phyloP scores from a whole-genome alignment of 805 yeast species.

The Babjeviella inositovora region DNA sequence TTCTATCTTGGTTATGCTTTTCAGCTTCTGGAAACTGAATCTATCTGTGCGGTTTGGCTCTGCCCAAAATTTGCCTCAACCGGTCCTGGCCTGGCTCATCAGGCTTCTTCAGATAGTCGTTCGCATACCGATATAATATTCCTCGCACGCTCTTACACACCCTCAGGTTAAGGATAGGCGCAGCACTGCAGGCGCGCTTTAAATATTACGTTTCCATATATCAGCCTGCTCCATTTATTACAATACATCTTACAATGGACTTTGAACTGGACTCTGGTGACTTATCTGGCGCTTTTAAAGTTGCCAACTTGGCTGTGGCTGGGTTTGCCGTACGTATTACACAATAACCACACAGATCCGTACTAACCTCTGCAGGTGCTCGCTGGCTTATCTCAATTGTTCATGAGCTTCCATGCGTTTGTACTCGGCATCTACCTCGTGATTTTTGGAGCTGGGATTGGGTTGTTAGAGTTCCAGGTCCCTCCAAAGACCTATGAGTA shows the following conservation, averaged over 20 bases:
- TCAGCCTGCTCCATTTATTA: conserved; percentile 1
- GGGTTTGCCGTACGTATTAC: background rate
- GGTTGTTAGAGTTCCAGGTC: conserved; percentile 16
- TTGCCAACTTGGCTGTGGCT: conserved; percentile 17
- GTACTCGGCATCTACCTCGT: conserved; percentile 43
- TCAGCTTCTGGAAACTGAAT: too few species aligned
- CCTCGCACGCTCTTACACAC: too few species aligned
- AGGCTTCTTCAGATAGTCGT: too few species aligned
- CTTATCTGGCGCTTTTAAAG: conserved; percentile 25
- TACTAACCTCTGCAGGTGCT: conserved; percentile 15
- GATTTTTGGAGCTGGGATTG: conserved; percentile 1
- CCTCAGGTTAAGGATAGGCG: too few species aligned
- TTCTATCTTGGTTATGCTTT: too few species aligned
- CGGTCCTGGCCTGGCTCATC: too few species aligned
- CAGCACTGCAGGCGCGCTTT: conserved; percentile 2
- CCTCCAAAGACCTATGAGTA: conserved; percentile 50
- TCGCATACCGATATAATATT: too few species aligned
- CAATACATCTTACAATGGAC: conserved; percentile 16
- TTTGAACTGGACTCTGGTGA: conserved; percentile 26
- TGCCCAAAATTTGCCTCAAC: too few species aligned
- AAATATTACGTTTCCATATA: conserved; percentile 1
- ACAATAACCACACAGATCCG: too few species aligned
- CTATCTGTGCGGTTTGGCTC: too few species aligned
- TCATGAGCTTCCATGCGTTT: conserved; percentile 22
- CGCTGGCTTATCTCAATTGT: conserved; percentile 31